These are phyloP conservation scores for Aspergillus sp. DNA, from an alignment of 2,329 filamentous ascomycete species.

Conservation along the genomic window DNA sequence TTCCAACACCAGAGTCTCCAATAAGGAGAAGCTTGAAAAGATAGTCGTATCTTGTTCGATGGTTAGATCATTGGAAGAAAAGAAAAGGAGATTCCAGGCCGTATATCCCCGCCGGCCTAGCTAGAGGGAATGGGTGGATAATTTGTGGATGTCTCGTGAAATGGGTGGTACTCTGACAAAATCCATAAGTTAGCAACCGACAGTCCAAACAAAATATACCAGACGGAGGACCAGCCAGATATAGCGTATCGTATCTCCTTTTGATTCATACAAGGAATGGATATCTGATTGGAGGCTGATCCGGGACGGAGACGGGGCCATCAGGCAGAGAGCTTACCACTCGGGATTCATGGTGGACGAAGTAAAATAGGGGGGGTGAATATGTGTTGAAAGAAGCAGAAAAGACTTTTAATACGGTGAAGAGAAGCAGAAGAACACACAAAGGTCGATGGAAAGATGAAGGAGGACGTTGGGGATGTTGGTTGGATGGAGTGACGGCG, in stretches of 20 bases:
- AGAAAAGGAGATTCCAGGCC: slow-evolving; percentile 8
- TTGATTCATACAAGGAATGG: slow-evolving; percentile 2
- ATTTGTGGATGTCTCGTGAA: neutral
- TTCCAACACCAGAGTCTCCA: slow-evolving; percentile 99
- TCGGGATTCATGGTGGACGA: slow-evolving; percentile 41
- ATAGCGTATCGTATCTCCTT: neutral
- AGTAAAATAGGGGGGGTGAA: slow-evolving; percentile 1
- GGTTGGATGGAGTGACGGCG: slow-evolving; percentile 15
- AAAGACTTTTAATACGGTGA: slow-evolving; percentile 5
- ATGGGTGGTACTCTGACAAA: slow-evolving; percentile 17
- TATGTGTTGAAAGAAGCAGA: slow-evolving; percentile 1
- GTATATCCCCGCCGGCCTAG: neutral
- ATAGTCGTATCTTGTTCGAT: slow-evolving; percentile 83
- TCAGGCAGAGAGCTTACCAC: slow-evolving; percentile 32
- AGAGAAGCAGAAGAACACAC: neutral
- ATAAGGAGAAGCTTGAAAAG: slow-evolving; percentile 99
- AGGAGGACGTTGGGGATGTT: neutral
- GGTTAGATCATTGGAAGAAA: slow-evolving; percentile 14
- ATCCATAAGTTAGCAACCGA: slow-evolving; percentile 6
- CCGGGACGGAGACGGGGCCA: neutral
- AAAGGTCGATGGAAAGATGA: neutral
- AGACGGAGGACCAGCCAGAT: too few species aligned
- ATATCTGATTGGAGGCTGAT: slow-evolving; percentile 3
- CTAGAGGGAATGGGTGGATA: neutral
- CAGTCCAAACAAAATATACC: neutral